These are phyloP conservation scores for Hordeum marinum DNA, from an alignment of 176 grass and related monocot species.

Conservation along the genomic window DNA sequence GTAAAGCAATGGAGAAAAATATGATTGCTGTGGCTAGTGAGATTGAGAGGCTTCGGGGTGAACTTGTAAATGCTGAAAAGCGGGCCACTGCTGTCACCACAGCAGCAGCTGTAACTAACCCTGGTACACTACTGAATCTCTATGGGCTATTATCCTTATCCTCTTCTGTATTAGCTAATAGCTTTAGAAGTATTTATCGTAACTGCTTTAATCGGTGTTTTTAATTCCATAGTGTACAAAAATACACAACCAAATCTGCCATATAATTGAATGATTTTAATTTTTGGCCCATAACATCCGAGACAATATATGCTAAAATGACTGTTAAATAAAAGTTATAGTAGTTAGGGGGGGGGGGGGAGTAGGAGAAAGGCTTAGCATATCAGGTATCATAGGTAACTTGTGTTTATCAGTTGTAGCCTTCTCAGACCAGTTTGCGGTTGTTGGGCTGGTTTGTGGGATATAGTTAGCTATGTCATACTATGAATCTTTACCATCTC, in stretches of 20 bases:
- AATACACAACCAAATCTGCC: neutral
- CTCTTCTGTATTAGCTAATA: constrained; percentile 1
- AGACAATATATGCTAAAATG: neutral
- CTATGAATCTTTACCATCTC: neutral
- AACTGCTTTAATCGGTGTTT: neutral
- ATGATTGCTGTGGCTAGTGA: constrained; percentile 77
- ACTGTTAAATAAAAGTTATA: neutral
- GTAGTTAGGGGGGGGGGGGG: neutral
- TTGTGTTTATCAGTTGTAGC: constrained; percentile 6
- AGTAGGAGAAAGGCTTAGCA: neutral
- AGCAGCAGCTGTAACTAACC: constrained; percentile 47
- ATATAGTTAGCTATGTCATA: neutral
- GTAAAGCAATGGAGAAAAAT: constrained; percentile 74
- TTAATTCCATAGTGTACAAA: neutral
- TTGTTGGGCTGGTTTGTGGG: neutral
- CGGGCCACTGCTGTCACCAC: constrained; percentile 36
- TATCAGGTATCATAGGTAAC: constrained; percentile 3
- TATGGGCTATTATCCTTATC: neutral
- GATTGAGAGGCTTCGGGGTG: constrained; percentile 73
- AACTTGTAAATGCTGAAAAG: constrained; percentile 75
- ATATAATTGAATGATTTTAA: neutral
- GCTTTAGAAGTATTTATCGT: neutral
- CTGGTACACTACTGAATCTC: constrained; percentile 50
- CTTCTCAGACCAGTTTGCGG: neutral
- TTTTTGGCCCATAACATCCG: neutral